phyloP scores from a whole-genome alignment of 495 filamentous ascomycete genomes.

The Aspergillus kassunensis region DNA sequence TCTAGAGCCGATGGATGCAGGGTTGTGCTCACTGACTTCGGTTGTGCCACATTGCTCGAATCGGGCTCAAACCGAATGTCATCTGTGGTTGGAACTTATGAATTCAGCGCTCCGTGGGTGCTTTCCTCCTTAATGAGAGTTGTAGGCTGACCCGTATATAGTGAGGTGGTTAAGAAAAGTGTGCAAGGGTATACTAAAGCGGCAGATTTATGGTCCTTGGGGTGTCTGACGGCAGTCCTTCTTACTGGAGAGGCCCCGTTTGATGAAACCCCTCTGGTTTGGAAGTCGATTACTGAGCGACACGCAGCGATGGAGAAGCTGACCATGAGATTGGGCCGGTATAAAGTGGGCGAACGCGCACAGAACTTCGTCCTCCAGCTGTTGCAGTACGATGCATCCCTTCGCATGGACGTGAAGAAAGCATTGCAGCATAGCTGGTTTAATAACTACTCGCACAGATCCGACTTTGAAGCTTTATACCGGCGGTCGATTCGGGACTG shows the following conservation, averaged over 20 bases:
- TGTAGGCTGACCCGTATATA: conserved; percentile 25
- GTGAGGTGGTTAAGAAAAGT: conserved; percentile 39
- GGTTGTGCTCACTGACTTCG: conserved; percentile 73
- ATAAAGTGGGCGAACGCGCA: conserved; percentile 35
- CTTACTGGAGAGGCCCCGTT: conserved; percentile 47
- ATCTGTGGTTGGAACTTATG: conserved; percentile 58
- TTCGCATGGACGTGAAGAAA: conserved; percentile 50
- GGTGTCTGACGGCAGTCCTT: conserved; percentile 47
- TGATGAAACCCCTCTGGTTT: conserved; percentile 15
- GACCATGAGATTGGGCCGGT: conserved; percentile 31
- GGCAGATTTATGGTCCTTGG: conserved; percentile 63
- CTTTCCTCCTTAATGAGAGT: conserved; percentile 6
- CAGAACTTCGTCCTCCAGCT: conserved; percentile 53
- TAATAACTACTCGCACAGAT: conserved; percentile 33
- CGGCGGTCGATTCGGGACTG: conserved; percentile 45
- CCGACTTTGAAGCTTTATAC: conserved; percentile 47
- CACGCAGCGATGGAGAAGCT: conserved; percentile 32
- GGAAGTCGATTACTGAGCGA: conserved; percentile 15
- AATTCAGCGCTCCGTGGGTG: conserved; percentile 71
- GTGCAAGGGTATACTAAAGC: conserved; percentile 54
- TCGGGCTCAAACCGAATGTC: conserved; percentile 48
- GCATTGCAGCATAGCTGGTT: conserved; percentile 61
- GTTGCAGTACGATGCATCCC: conserved; percentile 46
- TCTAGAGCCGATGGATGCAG: conserved; percentile 44
- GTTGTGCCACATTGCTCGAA: conserved; percentile 49